phyloP scores from a whole-genome alignment of 164 flowering plant genomes.

The Tinospora cordifolia region DNA sequence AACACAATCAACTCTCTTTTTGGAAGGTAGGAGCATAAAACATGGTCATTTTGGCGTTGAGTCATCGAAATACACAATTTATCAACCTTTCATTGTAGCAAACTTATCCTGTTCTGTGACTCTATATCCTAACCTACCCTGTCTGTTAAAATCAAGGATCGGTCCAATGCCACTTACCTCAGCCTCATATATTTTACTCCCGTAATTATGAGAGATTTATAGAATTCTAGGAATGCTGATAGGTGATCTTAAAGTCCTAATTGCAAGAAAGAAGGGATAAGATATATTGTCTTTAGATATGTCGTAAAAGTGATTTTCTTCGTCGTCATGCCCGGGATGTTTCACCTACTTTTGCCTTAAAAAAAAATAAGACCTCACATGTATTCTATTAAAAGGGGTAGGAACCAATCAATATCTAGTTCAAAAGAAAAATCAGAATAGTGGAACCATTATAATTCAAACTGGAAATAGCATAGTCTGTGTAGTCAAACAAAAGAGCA shows the following conservation, averaged over 20 bases:
- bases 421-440: not conserved
- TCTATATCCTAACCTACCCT: not conserved
- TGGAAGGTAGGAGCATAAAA: not conserved
- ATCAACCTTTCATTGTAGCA: not conserved
- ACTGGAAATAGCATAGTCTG: no score
- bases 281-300: no score
- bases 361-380: not conserved
- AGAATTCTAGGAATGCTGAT: not conserved
- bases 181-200: not conserved
- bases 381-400: no score
- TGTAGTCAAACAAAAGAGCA: no score
- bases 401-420: not conserved
- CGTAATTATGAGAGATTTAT: not conserved
- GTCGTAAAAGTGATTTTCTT: not conserved
- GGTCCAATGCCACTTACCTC: not conserved
- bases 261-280: no score
- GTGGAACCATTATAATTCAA: not conserved
- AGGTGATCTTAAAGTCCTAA: not conserved
- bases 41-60: not conserved
- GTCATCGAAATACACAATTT: not conserved
- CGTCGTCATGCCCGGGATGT: not conserved
- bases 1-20: not conserved
- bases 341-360: not conserved
- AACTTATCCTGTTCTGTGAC: not conserved
- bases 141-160: not conserved